These are phyloP conservation scores for Mycena amicta DNA, from an alignment of 768 basidiomycete species.

Conservation along the genomic window DNA sequence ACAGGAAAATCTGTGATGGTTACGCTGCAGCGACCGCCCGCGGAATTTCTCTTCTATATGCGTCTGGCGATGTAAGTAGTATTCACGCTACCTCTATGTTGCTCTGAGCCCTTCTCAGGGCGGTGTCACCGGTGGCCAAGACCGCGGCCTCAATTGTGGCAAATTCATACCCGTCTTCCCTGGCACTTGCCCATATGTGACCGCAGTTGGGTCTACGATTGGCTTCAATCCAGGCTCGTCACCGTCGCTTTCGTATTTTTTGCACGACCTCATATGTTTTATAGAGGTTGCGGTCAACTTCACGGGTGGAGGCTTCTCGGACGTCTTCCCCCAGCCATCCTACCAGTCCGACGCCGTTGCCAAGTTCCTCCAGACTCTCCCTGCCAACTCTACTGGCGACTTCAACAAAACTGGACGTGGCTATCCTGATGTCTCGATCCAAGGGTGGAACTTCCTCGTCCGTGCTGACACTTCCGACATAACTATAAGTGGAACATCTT, in stretches of 20 bases:
- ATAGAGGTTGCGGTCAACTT: conserved; percentile 13
- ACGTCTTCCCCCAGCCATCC: conserved; percentile 29
- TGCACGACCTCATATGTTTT: not conserved
- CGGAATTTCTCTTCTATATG: conserved; percentile 11
- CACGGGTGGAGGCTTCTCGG: conserved; percentile 23
- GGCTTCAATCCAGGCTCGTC: conserved; percentile 9
- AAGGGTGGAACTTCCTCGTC: not conserved
- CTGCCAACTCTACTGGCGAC: conserved; percentile 37
- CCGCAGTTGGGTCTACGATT: conserved; percentile 25
- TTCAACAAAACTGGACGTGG: conserved; percentile 39
- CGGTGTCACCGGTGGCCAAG: conserved; percentile 9
- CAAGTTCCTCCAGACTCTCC: conserved; percentile 33
- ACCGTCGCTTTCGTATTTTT: not conserved
- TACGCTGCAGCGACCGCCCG: conserved; percentile 36
- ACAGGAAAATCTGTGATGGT: conserved; percentile 52
- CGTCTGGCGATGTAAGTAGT: conserved; percentile 12
- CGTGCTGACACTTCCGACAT: not conserved
- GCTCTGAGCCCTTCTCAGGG: not conserved
- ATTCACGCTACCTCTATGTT: not conserved
- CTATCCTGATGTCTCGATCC: conserved; percentile 11
- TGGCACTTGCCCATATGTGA: conserved; percentile 25
- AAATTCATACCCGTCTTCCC: conserved; percentile 13
- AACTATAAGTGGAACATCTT: conserved; percentile 44
- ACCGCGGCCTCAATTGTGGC: conserved; percentile 3
- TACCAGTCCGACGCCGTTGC: conserved; percentile 40